Percentiles rank a stretch among this genome's conserved stretches.
Conservation (phyloP, 306 rosid genomes). For the Benincasa hispida region DNA sequence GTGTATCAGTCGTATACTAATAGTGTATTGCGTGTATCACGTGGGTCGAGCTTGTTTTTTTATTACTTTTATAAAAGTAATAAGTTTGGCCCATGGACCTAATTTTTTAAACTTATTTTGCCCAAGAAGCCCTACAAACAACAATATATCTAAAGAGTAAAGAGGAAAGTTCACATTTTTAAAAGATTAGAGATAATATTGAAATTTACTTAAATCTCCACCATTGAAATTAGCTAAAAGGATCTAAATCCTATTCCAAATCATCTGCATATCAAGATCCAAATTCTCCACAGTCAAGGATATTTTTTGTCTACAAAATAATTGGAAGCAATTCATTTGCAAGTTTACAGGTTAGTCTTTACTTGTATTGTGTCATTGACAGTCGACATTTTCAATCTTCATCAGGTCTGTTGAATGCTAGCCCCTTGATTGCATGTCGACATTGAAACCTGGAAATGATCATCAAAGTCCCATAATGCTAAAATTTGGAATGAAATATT, state of each 20-base stretch:
- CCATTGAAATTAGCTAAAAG: not conserved
- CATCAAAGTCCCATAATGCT: not conserved
- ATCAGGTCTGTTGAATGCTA: constrained; percentile 35
- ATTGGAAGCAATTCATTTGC: not conserved
- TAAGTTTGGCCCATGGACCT: too few species aligned
- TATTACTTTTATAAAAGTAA: too few species aligned
- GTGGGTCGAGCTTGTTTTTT: too few species aligned
- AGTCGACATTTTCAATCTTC: constrained; percentile 39
- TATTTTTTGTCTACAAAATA: not conserved
- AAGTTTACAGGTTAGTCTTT: not conserved
- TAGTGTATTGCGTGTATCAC: too few species aligned
- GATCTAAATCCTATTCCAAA: not conserved
- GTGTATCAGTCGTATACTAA: too few species aligned
- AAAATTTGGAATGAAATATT: not conserved
- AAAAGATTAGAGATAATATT: not conserved
- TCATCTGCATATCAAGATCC: not conserved
- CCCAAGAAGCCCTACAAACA: too few species aligned
- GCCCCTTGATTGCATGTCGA: constrained; percentile 78
- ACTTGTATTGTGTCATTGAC: not conserved
- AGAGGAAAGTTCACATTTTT: not conserved
- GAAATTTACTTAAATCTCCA: not conserved
- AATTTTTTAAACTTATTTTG: too few species aligned
- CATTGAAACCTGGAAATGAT: constrained; percentile 68
- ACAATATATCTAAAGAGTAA: too few species aligned
- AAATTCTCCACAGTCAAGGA: not conserved